These are phyloP conservation scores for Chaetothyriales sp. DNA, from an alignment of 2,329 filamentous ascomycete species.

Conservation along the genomic window DNA sequence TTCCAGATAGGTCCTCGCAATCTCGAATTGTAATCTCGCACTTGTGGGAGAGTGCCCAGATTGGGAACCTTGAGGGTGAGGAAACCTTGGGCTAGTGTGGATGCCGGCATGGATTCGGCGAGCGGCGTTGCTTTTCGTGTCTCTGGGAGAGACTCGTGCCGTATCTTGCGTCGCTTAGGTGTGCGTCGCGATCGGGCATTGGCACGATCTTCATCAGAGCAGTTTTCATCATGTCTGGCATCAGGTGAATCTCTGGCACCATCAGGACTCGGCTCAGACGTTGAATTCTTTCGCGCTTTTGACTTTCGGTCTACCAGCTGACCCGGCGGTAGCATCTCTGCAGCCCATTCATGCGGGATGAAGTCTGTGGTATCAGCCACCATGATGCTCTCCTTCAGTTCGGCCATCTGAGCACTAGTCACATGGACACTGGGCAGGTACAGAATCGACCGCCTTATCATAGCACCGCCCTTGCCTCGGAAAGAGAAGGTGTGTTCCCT, in stretches of 20 bases:
- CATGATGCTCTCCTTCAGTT: slow-evolving; percentile 39
- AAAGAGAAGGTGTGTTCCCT: slow-evolving; percentile 41
- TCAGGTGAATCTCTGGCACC: background rate
- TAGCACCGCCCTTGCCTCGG: slow-evolving; percentile 32
- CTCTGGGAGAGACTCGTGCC: background rate
- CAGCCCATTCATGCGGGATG: slow-evolving; percentile 30
- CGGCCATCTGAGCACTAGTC: slow-evolving; percentile 32
- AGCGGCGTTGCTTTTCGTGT: slow-evolving; percentile 1
- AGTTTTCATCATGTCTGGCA: background rate
- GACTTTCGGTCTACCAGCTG: slow-evolving; percentile 5
- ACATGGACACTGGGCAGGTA: slow-evolving; percentile 33
- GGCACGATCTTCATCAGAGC: background rate
- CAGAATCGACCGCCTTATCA: slow-evolving; percentile 39
- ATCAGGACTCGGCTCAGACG: background rate
- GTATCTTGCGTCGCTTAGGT: slow-evolving; percentile 2
- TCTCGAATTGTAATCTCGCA: slow-evolving; percentile 8
- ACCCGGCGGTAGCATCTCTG: slow-evolving; percentile 15
- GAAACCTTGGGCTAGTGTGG: slow-evolving; percentile 10
- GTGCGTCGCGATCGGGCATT: slow-evolving; percentile 1
- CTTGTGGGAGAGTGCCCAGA: slow-evolving; percentile 8
- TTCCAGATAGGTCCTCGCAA: background rate
- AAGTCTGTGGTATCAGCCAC: slow-evolving; percentile 30
- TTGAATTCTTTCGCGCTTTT: background rate
- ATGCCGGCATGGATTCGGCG: background rate
- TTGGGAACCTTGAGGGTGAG: slow-evolving; percentile 11